phyloP scores from a whole-genome alignment of 2,329 filamentous ascomycete species.

The Penicillium sp. region DNA sequence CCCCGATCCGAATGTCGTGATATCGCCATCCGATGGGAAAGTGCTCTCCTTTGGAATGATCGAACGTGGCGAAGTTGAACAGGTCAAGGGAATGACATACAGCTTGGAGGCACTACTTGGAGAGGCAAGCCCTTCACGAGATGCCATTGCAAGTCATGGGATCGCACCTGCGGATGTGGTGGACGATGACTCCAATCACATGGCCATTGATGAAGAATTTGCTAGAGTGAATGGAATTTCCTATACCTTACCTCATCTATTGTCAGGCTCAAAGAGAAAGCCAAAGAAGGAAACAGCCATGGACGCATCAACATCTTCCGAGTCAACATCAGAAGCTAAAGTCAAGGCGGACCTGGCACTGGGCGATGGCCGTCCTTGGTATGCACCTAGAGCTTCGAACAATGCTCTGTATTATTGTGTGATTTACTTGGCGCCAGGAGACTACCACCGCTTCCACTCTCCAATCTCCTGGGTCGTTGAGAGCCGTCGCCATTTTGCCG shows the following conservation, averaged over 20 bases:
- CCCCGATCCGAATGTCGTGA: slow-evolving; percentile 69
- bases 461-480: slow-evolving; percentile 94
- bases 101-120: slow-evolving; percentile 89
- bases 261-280: slow-evolving; percentile 61
- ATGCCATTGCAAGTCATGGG: slow-evolving; percentile 34
- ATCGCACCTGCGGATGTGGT: slow-evolving; percentile 23
- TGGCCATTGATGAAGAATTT: slow-evolving; percentile 85
- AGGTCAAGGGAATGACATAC: slow-evolving; percentile 98
- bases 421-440: slow-evolving; percentile 91
- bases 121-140: slow-evolving; percentile 46
- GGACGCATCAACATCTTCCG: slow-evolving; percentile 69
- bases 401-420: slow-evolving; percentile 85
- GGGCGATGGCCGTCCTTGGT: slow-evolving; percentile 62
- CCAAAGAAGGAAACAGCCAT: slow-evolving; percentile 52
- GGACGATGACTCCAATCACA: slow-evolving; percentile 55
- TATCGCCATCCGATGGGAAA: slow-evolving; percentile 86
- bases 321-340: slow-evolving; percentile 70
- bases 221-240: slow-evolving; percentile 91
- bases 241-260: slow-evolving; percentile 82
- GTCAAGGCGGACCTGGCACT: slow-evolving; percentile 80
- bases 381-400: slow-evolving; percentile 59
- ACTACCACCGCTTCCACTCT: slow-evolving; percentile 98
- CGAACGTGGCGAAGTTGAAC: slow-evolving; percentile 89
- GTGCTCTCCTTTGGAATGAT: slow-evolving; percentile 91
- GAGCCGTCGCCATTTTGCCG: slow-evolving; percentile 91